Evolutionary conservation across 192 early-diverging fungal species (phyloP), one percentile per base, ranked within the genome.

Genomic region (Martensiomyces pterosporus): DNA sequence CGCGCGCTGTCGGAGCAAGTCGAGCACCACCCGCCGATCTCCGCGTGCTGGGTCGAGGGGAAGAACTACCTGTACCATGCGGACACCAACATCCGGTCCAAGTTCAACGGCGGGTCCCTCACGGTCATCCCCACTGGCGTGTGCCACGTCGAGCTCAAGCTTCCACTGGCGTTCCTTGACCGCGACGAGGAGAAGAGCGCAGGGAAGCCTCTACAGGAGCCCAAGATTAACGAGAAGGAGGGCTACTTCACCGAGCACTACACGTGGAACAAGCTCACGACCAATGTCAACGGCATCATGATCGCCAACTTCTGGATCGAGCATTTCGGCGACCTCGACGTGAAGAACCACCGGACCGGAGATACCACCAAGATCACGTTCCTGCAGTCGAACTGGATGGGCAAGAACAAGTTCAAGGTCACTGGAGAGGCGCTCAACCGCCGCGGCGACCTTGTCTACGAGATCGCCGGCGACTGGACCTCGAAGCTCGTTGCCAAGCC

Each of bases 1-100:
- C 78, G 91, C 16, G 89, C 88, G 54, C 43, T 93, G 37, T 88
- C 88, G 0, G 91, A 93, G 64, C 91, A 93, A 63, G 91, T 93
- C 7, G 80, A 78, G 32, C 91, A 93, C 56, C 91, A 93, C 58
- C 91, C 91, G 80, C 91, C 91, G 6, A 84, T 93, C 38, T 85
- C 82, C 24, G 91, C 91, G 6, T 93, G 88, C 67, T 85, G 85
- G 75, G 85, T 85, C 43, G 91, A 93, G 37, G 85, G 85, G 4
- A 76, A 82, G 7, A 82, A 85, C 64, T 93, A 87, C 55, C 62
- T 80, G 22, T 91, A 89, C 49, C 90, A 84, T 57, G 88, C 89
- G 10, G 91, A 93, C 63, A 87, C 88, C 14, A 86, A 92, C 57
- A 86, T 92, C 26, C 87, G 86, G 54, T 83, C 80, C 49, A 87